phyloP scores from a whole-genome alignment of 208 protist species.

The Herpetomonas samuelpessoai region DNA sequence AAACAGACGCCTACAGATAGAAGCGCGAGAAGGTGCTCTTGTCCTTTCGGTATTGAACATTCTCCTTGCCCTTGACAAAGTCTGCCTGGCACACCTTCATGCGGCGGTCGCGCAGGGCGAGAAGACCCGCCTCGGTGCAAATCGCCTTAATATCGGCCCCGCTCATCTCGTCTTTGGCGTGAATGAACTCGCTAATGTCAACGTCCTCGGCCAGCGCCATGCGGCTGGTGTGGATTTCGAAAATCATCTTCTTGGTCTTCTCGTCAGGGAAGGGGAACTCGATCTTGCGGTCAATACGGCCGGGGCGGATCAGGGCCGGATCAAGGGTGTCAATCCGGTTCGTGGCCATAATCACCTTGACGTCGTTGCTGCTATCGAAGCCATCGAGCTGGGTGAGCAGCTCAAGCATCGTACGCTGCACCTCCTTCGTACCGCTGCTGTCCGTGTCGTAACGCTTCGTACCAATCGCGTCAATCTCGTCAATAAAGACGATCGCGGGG shows the following conservation, averaged over 20 bases:
- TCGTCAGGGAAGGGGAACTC: conserved; percentile 99
- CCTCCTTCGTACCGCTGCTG: conserved; percentile 98
- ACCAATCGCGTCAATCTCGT: conserved; percentile 99
- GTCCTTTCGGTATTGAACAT: conserved; percentile 99
- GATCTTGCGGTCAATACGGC: conserved; percentile 99
- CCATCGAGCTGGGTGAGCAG: conserved; percentile 99
- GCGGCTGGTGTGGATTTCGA: conserved; percentile 99
- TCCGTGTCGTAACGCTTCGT: conserved; percentile 99
- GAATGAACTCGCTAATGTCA: conserved; percentile 99
- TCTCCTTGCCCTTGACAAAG: conserved; percentile 99
- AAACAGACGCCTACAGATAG: no score
- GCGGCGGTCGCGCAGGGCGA: conserved; percentile 98
- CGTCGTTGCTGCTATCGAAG: conserved; percentile 99
- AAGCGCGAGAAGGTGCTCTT: conserved; percentile 97
- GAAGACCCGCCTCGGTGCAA: conserved; percentile 99
- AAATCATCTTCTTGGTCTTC: conserved; percentile 99
- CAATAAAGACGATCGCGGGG: conserved; percentile 99
- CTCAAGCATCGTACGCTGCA: conserved; percentile 99
- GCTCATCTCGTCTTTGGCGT: conserved; percentile 99
- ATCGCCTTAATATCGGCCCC: conserved; percentile 99
- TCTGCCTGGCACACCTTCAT: conserved; percentile 99
- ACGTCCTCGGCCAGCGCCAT: conserved; percentile 99
- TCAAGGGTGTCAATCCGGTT: conserved; percentile 99
- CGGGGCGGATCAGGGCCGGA: conserved; percentile 99
- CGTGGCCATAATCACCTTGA: conserved; percentile 99